These are phyloP conservation scores for Abelmoschus esculentus DNA, from an alignment of 345 rosid species.

Conservation along the genomic window DNA sequence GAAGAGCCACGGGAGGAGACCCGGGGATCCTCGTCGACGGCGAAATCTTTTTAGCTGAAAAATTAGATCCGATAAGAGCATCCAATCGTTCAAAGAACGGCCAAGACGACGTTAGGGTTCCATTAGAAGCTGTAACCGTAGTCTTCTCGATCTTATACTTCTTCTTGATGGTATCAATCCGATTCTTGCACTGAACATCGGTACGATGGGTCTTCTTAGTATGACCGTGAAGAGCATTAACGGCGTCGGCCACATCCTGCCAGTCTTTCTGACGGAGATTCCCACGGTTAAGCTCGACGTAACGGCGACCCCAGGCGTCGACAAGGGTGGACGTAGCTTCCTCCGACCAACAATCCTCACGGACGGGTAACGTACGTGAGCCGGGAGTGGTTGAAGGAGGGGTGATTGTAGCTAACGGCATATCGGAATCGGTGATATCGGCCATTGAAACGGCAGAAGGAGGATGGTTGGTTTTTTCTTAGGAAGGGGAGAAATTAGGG, in stretches of 20 bases:
- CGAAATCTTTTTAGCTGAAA: constrained; percentile 33
- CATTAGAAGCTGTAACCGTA: constrained; percentile 54
- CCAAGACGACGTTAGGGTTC: constrained; percentile 56
- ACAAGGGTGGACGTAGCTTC: constrained; percentile 95
- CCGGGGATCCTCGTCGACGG: constrained; percentile 21
- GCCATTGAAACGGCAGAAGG: constrained; percentile 17
- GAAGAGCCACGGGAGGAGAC: constrained; percentile 52
- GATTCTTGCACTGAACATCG: constrained; percentile 96
- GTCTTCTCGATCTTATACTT: constrained; percentile 91
- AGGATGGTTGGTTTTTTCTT: not conserved
- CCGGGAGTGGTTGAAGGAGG: constrained; percentile 29
- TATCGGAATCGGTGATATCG: constrained; percentile 31
- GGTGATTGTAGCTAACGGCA: constrained; percentile 17
- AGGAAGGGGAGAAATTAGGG: not conserved
- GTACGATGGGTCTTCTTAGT: constrained; percentile 85
- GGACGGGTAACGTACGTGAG: constrained; percentile 54
- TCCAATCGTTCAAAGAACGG: constrained; percentile 77
- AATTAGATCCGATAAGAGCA: constrained; percentile 59
- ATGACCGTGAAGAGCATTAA: constrained; percentile 77
- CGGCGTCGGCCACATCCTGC: constrained; percentile 94
- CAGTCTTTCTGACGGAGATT: constrained; percentile 97
- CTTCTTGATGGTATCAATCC: constrained; percentile 94
- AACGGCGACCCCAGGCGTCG: constrained; percentile 90
- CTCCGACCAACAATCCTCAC: constrained; percentile 99
- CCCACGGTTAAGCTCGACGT: constrained; percentile 78